Percentiles rank a stretch among this genome's conserved stretches.
These are phyloP conservation scores for Fagus crenata DNA, from an alignment of 306 rosid species.

Conservation along the genomic window DNA sequence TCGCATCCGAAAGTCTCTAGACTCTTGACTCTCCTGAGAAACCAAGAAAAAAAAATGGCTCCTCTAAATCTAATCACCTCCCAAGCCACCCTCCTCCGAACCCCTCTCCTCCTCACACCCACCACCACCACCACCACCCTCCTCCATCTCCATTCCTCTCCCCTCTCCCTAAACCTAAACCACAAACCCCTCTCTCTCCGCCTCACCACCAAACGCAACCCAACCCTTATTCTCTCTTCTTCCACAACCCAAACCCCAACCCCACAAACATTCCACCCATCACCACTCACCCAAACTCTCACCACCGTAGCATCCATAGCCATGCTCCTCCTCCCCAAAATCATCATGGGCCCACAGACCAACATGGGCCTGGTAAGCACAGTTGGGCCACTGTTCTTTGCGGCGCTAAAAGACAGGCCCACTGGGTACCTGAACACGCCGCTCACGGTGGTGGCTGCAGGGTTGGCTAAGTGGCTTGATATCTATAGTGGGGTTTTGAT, in stretches of 20 bases:
- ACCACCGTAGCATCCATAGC: conserved; percentile 11
- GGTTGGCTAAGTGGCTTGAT: conserved; percentile 85
- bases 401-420: conserved; percentile 46
- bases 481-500: conserved; percentile 91
- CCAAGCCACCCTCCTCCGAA: conserved; percentile 16
- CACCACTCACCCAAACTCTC: conserved; percentile 30
- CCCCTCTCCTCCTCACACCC: neutral
- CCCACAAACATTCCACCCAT: neutral
- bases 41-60: neutral
- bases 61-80: neutral
- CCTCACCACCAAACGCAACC: conserved; percentile 3
- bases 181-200: neutral
- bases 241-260: neutral
- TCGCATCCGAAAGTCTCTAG: no score
- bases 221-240: neutral
- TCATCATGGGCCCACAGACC: conserved; percentile 2
- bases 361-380: conserved; percentile 12
- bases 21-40: no score
- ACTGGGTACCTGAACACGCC: conserved; percentile 71
- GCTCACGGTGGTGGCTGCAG: conserved; percentile 91
- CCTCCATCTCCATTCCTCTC: neutral
- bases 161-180: neutral
- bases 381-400: conserved; percentile 58
- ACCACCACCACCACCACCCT: neutral
- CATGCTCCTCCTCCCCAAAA: conserved; percentile 4